Conservation (phyloP, 768 basidiomycete genomes). For the Leccinum boreale region DNA sequence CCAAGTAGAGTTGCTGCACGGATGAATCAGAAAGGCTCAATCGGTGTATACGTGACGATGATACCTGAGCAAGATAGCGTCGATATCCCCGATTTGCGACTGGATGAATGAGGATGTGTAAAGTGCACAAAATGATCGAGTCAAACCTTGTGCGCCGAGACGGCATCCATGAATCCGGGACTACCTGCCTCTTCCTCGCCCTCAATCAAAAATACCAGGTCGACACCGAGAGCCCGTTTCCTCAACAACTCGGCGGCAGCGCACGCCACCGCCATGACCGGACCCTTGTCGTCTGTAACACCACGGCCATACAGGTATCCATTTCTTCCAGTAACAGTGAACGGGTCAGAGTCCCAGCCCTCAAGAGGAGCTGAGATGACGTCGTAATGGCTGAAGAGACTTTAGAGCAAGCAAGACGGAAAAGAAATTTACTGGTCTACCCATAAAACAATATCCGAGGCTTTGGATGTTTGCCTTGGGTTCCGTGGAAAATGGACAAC, state of each 20-base stretch:
- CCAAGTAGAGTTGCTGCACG: conserved; percentile 90
- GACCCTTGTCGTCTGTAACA: conserved; percentile 94
- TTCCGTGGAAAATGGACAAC: conserved; percentile 80
- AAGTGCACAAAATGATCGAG: background rate
- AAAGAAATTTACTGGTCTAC: conserved; percentile 33
- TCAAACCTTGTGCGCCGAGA: conserved; percentile 68
- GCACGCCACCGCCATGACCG: conserved; percentile 85
- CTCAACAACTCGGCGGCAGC: conserved; percentile 82
- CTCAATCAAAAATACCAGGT: conserved; percentile 89
- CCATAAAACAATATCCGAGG: conserved; percentile 90
- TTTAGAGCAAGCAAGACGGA: background rate
- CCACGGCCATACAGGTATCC: conserved; percentile 91
- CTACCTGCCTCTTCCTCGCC: conserved; percentile 98
- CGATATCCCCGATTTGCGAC: conserved; percentile 81
- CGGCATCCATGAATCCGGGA: conserved; percentile 76
- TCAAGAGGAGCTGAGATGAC: conserved; percentile 78
- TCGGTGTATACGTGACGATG: conserved; percentile 1
- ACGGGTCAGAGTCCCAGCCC: conserved; percentile 85
- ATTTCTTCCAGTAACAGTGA: conserved; percentile 74
- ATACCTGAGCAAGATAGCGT: conserved; percentile 86
- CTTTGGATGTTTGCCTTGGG: conserved; percentile 52
- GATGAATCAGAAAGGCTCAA: background rate
- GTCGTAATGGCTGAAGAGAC: conserved; percentile 77
- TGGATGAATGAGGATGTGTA: conserved; percentile 27
- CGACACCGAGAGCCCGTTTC: conserved; percentile 71